Conservation (phyloP, 2,329 filamentous ascomycete species). For the Xylariaceae sp. region DNA sequence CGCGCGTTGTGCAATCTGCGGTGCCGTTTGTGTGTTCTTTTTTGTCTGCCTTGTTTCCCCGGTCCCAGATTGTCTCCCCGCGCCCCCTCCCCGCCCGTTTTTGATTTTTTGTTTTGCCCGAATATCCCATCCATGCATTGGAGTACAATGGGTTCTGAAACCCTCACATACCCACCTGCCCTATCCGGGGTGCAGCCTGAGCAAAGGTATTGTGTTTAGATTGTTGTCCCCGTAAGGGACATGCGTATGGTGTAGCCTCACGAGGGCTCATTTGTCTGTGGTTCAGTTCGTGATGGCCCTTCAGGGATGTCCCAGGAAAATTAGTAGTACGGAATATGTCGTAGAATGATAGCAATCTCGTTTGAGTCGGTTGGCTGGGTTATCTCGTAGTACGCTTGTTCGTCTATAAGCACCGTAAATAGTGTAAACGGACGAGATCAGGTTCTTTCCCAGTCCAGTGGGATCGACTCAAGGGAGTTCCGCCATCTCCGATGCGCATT, state of each 20-base stretch:
- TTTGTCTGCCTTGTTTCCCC: not conserved
- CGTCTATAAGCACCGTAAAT: not conserved
- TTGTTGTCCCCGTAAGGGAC: too few relatives aligned
- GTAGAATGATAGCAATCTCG: not conserved
- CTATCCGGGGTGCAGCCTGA: not conserved
- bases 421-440: not conserved
- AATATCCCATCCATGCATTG: not conserved
- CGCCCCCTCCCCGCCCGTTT: not conserved
- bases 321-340: not conserved
- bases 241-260: not conserved
- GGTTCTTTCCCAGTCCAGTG: slow-evolving; percentile 22
- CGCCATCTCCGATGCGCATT: slow-evolving; percentile 22
- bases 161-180: not conserved
- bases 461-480: slow-evolving; percentile 25
- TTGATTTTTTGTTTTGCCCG: not conserved
- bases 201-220: too few relatives aligned
- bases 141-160: not conserved
- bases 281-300: too few relatives aligned
- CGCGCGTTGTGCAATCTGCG: not conserved
- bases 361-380: not conserved
- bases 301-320: too few relatives aligned
- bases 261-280: not conserved
- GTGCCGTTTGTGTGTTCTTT: not conserved
- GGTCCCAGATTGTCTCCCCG: not conserved
- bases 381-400: not conserved